Base-by-base conservation (phyloP, 2,329 filamentous ascomycete genomes). In the Xylariaceae sp. region DNA sequence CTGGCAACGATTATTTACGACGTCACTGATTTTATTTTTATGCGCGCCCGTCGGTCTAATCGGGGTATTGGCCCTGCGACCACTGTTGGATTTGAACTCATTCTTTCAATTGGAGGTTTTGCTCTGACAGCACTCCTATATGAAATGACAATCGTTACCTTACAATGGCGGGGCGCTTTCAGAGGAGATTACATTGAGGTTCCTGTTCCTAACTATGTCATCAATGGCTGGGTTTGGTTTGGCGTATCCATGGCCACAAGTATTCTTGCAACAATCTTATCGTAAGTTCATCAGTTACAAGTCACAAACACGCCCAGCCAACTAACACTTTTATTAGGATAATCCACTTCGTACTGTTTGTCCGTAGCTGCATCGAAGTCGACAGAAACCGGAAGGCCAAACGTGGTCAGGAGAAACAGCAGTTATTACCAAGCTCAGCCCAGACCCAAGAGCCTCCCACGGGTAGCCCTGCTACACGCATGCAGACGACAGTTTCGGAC, bases 321-420 rank as follows among this genome's bases (percentile, higher is more conserved):
- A 23, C 57, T 54, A 23, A 55, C 26, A 2, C 20, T 7, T 12
- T 4, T n/a, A 1, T 16, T 40, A 60, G 58, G 5, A 7, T 57
- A 16, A 50, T 60, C 23, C 55, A 61, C 46, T 50, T 57, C 14
- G 26, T 53, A 18, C 19, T 61, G 5, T 61, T 59, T 29, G 46
- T 59, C 21, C 53, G 56, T 26, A 50, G 47, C 41, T 62, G 56
- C 29, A 52, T 56, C 16, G 54, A 62, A 41, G 56, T 59, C n/a
- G 44, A 57, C 6, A 18, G 48, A 19, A 16, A 53, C 14, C 51
- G 51, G n/a, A 55, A 57, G 43, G 48, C 20, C 7, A 7, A 26
- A 40, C 2, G 18, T 14, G 4, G 20, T 19, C 19, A 20, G 2
- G 6, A 46, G 42, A 18, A 14, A 10, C 12, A 4, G n/a, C 4